Conservation (phyloP, 2,329 filamentous ascomycete species). For the Ceratocystis variospora region DNA sequence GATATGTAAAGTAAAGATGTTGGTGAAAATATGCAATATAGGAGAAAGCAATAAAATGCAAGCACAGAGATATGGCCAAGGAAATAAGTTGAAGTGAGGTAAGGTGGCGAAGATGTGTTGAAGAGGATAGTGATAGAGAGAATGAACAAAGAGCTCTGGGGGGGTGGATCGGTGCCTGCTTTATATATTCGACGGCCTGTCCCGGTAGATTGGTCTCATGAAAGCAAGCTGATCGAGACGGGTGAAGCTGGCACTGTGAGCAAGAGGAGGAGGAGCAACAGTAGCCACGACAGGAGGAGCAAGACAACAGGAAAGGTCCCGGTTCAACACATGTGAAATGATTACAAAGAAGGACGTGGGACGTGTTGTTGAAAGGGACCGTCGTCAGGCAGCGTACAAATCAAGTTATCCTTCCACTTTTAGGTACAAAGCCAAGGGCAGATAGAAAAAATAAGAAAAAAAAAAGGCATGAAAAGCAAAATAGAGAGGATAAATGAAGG, state of each 20-base stretch:
- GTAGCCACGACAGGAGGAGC: not conserved
- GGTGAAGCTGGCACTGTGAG: not conserved
- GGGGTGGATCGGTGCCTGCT: constrained; percentile 1
- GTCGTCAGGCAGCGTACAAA: not conserved
- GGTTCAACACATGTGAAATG: constrained; percentile 7
- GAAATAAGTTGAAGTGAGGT: constrained; percentile 2
- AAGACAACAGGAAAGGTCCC: not conserved
- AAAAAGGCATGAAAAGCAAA: not conserved
- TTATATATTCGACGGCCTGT: constrained; percentile 16
- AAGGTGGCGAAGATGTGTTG: not conserved
- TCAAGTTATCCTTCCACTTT: not conserved
- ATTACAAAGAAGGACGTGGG: constrained; percentile 1
- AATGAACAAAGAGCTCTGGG: not conserved
- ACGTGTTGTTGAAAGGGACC: constrained; percentile 7
- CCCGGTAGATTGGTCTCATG: constrained; percentile 15
- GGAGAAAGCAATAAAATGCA: not conserved
- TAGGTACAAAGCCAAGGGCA: not conserved
- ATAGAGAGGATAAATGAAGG: not conserved
- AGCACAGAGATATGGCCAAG: not conserved
- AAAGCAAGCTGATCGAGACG: not conserved
- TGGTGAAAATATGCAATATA: not conserved
- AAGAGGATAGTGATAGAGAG: constrained; percentile 1
- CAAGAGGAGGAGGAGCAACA: not conserved
- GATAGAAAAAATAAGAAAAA: not conserved
- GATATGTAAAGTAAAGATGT: no score